These are phyloP conservation scores for Vitis hybrid DNA, from an alignment of 177 flowering plant species.

Conservation along the genomic window DNA sequence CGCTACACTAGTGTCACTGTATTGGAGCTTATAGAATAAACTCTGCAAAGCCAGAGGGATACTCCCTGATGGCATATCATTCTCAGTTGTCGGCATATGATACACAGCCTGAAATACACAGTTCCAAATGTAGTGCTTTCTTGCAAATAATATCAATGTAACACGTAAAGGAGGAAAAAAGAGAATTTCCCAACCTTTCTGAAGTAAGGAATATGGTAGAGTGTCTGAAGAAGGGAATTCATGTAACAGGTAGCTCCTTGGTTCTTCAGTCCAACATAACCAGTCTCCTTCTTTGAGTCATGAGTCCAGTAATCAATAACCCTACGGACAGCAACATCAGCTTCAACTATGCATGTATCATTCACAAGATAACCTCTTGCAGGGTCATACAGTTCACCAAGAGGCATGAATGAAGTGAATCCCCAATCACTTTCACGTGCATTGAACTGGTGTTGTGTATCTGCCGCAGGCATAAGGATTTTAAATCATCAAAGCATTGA, in stretches of 20 bases:
- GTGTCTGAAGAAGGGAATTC: slow-evolving; percentile 49
- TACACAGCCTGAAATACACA: slow-evolving; percentile 38
- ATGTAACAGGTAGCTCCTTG: slow-evolving; percentile 57
- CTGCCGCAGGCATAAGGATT: slow-evolving; percentile 29
- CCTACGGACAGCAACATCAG: slow-evolving; percentile 41
- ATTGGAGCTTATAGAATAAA: slow-evolving; percentile 71
- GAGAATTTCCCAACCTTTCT: slow-evolving; percentile 34
- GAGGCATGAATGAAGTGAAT: slow-evolving; percentile 49
- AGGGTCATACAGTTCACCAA: slow-evolving; percentile 40
- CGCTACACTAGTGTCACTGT: slow-evolving; percentile 56
- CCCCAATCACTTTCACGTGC: slow-evolving; percentile 50
- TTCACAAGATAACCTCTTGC: slow-evolving; percentile 36
- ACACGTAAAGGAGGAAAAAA: neutral
- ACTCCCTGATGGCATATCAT: slow-evolving; percentile 51
- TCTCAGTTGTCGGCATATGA: slow-evolving; percentile 60
- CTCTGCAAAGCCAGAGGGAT: slow-evolving; percentile 70
- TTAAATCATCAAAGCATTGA: no score
- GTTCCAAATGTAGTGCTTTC: neutral
- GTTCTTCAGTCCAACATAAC: slow-evolving; percentile 50
- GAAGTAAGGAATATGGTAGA: slow-evolving; percentile 47
- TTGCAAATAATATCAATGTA: neutral
- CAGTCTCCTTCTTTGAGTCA: slow-evolving; percentile 55
- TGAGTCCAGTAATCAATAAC: slow-evolving; percentile 38
- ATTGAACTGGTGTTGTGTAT: slow-evolving; percentile 49
- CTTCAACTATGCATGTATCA: slow-evolving; percentile 39